Evolutionary conservation across 345 rosid species (phyloP).

Genomic region (Eucalyptus curtisii): DNA sequence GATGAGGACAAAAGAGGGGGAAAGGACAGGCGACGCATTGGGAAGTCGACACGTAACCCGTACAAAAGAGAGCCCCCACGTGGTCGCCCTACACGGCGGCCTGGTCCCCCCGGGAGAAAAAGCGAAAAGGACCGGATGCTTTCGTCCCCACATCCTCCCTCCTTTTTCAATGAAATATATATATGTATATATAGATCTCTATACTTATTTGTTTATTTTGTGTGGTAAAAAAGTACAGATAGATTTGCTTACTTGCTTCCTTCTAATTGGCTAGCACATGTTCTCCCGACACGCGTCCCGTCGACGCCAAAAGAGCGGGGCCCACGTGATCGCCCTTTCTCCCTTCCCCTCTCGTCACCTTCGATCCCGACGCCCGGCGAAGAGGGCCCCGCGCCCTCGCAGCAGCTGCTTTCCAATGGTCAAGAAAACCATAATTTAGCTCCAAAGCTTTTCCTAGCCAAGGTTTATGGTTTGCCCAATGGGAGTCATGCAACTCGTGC

Average conservation of each 20-base stretch:
- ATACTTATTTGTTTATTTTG: neutral
- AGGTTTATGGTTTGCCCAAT: neutral
- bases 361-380: neutral
- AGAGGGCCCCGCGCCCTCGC: neutral
- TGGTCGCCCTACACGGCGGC: neutral
- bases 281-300: slow-evolving; percentile 7
- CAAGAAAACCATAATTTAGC: neutral
- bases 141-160: neutral
- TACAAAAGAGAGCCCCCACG: neutral
- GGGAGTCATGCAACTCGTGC: neutral
- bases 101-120: neutral
- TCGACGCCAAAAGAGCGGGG: neutral
- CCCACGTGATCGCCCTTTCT: neutral
- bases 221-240: neutral
- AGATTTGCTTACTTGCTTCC: neutral
- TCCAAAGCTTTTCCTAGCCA: neutral
- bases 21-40: neutral
- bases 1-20: neutral
- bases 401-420: neutral
- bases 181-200: too few species aligned
- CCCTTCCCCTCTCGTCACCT: slow-evolving; percentile 8
- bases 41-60: slow-evolving; percentile 9
- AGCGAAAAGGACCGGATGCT: neutral
- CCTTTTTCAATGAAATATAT: neutral
- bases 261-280: neutral